phyloP scores from a whole-genome alignment of 305 asterid species.

The Fraxinus latifolia region DNA sequence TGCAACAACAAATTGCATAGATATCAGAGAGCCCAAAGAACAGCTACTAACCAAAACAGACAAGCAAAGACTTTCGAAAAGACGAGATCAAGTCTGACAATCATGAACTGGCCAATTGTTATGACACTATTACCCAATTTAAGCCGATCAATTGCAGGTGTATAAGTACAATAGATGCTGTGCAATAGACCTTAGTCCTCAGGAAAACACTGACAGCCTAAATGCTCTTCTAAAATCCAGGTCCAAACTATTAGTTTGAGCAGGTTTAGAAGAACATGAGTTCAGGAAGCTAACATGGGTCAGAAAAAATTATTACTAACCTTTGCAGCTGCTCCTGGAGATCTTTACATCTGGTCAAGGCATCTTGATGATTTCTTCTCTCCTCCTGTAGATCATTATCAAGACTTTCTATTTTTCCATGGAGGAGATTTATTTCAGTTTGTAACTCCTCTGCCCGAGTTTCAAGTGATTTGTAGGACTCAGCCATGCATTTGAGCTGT shows the following conservation, averaged over 20 bases:
- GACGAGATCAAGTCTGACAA: not conserved
- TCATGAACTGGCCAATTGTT: conserved; percentile 5
- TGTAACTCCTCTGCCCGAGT: conserved; percentile 72
- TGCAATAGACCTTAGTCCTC: conserved; percentile 16
- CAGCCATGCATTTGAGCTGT: conserved; percentile 97
- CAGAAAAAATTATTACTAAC: conserved; percentile 31
- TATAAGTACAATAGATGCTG: not conserved
- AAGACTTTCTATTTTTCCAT: conserved; percentile 51
- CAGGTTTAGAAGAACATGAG: not conserved
- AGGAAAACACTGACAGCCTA: conserved; percentile 1
- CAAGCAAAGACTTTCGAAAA: not conserved
- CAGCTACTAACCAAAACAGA: not conserved
- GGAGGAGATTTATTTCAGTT: conserved; percentile 62
- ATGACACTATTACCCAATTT: not conserved
- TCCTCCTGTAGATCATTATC: conserved; percentile 74
- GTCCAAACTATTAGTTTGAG: not conserved
- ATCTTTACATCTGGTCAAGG: conserved; percentile 60
- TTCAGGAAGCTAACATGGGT: not conserved
- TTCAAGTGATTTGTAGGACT: conserved; percentile 85
- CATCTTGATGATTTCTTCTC: conserved; percentile 53
- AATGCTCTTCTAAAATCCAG: not conserved
- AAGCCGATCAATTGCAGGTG: not conserved
- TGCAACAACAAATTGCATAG: not conserved
- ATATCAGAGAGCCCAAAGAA: not conserved
- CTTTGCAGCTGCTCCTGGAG: conserved; percentile 72